Evolutionary conservation across 2,329 filamentous ascomycete species (phyloP), one percentile per base, ranked within the genome.

Genomic region (Fusarium pseudograminearum): DNA sequence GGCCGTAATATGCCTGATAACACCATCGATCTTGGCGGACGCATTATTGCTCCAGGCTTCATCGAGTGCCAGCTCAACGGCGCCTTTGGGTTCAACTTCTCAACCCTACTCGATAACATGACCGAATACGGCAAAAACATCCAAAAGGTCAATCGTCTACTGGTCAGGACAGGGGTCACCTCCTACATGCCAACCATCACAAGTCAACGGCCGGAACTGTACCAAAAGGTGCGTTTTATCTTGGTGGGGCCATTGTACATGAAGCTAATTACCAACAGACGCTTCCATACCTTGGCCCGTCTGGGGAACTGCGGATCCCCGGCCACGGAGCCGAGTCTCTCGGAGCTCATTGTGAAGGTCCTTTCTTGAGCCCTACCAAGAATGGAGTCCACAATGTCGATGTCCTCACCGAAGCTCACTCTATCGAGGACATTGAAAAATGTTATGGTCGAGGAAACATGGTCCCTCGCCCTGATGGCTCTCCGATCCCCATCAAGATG

Each of bases 11-110:
- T 90, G 4, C 93, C 94, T 3, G 92, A 95, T 76, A 81, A 89
- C 72, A 90, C 90, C 56, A 85, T 97, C 73, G 89, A 98, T 75
- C 88, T 98, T 3, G 88, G 89, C 53, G 93, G 93, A 61, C 93
- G 93, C 73, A 95, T 97, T 70, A 78, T 98, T 22, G 89, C 92
- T 1, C 93, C 94, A 0, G 94, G 94, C 28, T 86, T 98, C 76
- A 96, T 98, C 73, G 94, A 98, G 71, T 91, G 91, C 54, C 94
- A 98, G 80, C 89, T 98, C 72, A 98, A 98, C 76, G 94, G 94
- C 48, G 94, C 92, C 12, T 95, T 94, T 75, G 94, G 94, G 59
- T 97, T 97, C 83, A 95, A 97, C 82, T 97, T 97, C 79, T 96
- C 93, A 5, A 89, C 89, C 2, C 84, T 93, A 12, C 88, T 92